phyloP scores from a whole-genome alignment of 164 flowering plant species.

The Annona squamosa region DNA sequence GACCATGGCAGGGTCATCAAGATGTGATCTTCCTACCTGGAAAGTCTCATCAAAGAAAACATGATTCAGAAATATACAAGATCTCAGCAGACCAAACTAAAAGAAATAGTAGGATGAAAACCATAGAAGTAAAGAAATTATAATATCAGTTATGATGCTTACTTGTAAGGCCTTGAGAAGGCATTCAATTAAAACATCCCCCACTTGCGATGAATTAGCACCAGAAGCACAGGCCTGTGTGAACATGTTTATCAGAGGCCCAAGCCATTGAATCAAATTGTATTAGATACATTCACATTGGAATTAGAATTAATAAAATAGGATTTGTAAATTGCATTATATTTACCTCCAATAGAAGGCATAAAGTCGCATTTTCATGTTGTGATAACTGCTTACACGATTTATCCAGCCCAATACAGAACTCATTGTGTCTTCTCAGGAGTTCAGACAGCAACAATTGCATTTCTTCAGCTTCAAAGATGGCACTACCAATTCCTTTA shows the following conservation, averaged over 20 bases:
- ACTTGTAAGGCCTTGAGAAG: constrained; percentile 58
- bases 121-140: not conserved
- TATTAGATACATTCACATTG: not conserved
- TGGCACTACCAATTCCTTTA: constrained; percentile 47
- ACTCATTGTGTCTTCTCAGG: constrained; percentile 38
- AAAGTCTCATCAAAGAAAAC: constrained; percentile 10
- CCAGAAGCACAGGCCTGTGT: constrained; percentile 34
- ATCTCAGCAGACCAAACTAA: not conserved
- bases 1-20: constrained; percentile 45
- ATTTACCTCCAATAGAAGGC: constrained; percentile 67
- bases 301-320: not conserved
- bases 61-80: not conserved
- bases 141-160: constrained; percentile 12
- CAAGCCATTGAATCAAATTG: not conserved
- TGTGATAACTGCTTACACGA: constrained; percentile 35
- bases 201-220: constrained; percentile 23
- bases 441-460: constrained; percentile 48
- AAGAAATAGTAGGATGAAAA: not conserved
- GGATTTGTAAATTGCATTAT: not conserved
- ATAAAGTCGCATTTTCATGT: constrained; percentile 50
- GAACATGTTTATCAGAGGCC: not conserved
- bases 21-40: constrained; percentile 36
- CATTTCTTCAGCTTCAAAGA: constrained; percentile 40
- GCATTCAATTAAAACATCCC: constrained; percentile 20
- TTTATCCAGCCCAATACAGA: constrained; percentile 24